Evolutionary conservation across 495 filamentous ascomycete genomes (phyloP).

Genomic region (Pseudomonodictys pantanalensis): DNA sequence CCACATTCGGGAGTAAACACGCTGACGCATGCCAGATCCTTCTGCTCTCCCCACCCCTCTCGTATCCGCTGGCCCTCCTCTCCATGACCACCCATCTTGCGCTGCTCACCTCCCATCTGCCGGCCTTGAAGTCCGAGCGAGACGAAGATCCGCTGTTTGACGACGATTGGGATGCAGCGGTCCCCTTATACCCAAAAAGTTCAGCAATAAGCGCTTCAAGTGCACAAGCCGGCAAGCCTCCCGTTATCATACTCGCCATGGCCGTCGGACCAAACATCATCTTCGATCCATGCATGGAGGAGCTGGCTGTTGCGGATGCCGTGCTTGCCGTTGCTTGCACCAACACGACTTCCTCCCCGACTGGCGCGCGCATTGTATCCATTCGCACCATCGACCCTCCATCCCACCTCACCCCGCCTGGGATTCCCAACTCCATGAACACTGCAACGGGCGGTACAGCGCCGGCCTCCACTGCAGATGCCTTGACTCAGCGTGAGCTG

Average conservation of each 20-base stretch:
- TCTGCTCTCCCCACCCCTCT: conserved; percentile 84
- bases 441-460: conserved; percentile 54
- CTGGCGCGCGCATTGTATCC: conserved; percentile 51
- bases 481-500: conserved; percentile 50
- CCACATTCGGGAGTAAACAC: not conserved
- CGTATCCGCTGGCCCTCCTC: conserved; percentile 87
- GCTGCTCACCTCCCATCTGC: conserved; percentile 83
- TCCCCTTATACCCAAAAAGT: conserved; percentile 66
- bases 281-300: conserved; percentile 86
- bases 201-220: not conserved
- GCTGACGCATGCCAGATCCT: conserved; percentile 62
- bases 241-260: conserved; percentile 86
- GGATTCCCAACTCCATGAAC: conserved; percentile 67
- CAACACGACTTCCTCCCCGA: conserved; percentile 45
- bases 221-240: conserved; percentile 51
- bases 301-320: conserved; percentile 86
- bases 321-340: conserved; percentile 59
- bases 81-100: conserved; percentile 93
- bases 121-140: conserved; percentile 72
- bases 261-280: conserved; percentile 83
- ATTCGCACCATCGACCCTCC: conserved; percentile 69
- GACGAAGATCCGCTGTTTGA: conserved; percentile 98
- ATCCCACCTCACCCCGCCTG: conserved; percentile 65
- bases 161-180: conserved; percentile 89
- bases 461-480: conserved; percentile 42